These are phyloP conservation scores for Rosa multiflora DNA, from an alignment of 306 rosid species.

Conservation along the genomic window DNA sequence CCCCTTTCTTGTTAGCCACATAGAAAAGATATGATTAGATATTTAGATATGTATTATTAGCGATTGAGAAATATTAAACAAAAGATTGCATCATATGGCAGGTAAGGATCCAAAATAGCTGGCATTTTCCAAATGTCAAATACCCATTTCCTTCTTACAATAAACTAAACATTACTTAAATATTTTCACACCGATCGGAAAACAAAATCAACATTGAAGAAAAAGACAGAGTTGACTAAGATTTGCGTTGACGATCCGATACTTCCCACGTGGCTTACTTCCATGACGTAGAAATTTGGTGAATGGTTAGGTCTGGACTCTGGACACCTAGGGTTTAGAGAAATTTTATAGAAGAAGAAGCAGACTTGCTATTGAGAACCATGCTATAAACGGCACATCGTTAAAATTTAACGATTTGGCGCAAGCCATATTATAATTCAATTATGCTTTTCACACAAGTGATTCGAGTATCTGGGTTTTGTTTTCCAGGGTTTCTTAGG, in stretches of 20 bases:
- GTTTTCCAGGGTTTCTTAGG: not conserved
- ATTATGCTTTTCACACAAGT: slow-evolving; percentile 50
- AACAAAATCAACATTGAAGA: slow-evolving; percentile 38
- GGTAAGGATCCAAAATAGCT: slow-evolving; percentile 8
- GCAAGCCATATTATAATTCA: slow-evolving; percentile 18
- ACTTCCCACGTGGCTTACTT: slow-evolving; percentile 71
- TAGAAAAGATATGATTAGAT: not conserved
- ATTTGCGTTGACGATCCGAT: slow-evolving; percentile 54
- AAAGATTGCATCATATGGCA: not conserved
- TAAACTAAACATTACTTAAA: slow-evolving; percentile 9
- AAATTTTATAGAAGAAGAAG: not conserved
- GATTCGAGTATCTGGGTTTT: not conserved
- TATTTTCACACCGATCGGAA: slow-evolving; percentile 32
- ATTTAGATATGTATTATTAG: not conserved
- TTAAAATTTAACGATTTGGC: slow-evolving; percentile 29
- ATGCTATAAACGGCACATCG: slow-evolving; percentile 41
- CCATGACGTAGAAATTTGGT: slow-evolving; percentile 50
- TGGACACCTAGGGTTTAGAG: slow-evolving; percentile 49
- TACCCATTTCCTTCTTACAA: not conserved
- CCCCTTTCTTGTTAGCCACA: not conserved
- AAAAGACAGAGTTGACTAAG: slow-evolving; percentile 65
- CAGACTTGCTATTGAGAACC: slow-evolving; percentile 19
- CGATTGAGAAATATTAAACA: not conserved
- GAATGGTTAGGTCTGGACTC: slow-evolving; percentile 43
- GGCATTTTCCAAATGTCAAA: slow-evolving; percentile 22